A percentile compares a stretch with the other conserved stretches of the same genome.
phyloP scores from a whole-genome alignment of 768 basidiomycete species.

The Mycena alexandri region DNA sequence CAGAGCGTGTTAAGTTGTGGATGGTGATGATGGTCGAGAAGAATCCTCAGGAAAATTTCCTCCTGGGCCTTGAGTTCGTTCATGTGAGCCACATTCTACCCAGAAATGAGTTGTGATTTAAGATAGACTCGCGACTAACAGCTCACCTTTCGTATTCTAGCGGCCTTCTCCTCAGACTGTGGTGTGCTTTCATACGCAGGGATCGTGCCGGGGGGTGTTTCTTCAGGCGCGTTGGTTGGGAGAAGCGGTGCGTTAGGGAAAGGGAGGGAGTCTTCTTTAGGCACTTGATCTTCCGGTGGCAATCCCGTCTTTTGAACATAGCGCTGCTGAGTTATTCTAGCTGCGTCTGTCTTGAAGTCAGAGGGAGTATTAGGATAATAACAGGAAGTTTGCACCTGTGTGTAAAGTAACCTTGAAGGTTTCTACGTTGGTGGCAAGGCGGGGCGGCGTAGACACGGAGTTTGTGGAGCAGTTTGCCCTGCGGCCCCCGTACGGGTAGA shows the following conservation, averaged over 20 bases:
- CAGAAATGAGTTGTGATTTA: constrained; percentile 1
- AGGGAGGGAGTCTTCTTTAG: background rate
- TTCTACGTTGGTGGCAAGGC: no score
- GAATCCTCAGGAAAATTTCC: constrained; percentile 2
- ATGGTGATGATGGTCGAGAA: constrained; percentile 10
- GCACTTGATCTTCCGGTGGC: background rate
- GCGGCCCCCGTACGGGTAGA: no score
- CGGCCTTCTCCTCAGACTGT: background rate
- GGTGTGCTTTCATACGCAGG: background rate
- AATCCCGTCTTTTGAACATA: background rate
- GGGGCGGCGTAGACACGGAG: no score
- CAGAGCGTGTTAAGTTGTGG: constrained; percentile 8
- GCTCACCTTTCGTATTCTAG: background rate
- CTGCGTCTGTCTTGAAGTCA: no score
- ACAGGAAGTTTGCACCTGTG: no score
- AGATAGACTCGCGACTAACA: no score
- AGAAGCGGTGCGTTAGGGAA: background rate
- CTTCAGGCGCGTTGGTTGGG: no score
- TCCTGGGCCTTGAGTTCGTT: constrained; percentile 5
- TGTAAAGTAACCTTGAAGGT: no score
- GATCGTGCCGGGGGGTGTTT: background rate
- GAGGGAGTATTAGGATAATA: no score
- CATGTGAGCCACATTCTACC: constrained; percentile 22
- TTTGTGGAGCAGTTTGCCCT: no score
- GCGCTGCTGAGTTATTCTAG: background rate